These are phyloP conservation scores for Blastobotrys muscicola DNA, from an alignment of 805 yeast genomes.

Conservation along the genomic window DNA sequence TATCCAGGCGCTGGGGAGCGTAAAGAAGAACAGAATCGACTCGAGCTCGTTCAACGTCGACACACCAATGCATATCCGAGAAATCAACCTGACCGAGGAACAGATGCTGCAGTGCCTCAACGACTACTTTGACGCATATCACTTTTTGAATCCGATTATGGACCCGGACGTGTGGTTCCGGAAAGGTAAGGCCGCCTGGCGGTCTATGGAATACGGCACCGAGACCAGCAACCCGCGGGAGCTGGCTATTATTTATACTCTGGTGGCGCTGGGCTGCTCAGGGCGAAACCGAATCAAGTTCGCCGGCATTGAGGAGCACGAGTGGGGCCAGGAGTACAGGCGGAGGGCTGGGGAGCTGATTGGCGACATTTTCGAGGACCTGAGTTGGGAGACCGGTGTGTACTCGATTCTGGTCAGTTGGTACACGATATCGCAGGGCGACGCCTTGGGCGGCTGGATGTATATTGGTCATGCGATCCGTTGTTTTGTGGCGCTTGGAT, in stretches of 20 bases:
- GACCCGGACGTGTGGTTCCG: constrained; percentile 12
- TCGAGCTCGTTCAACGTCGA: too few species aligned
- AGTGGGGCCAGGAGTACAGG: constrained; percentile 13
- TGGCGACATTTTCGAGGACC: constrained; percentile 9
- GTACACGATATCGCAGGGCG: constrained; percentile 7
- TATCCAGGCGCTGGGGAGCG: too few species aligned
- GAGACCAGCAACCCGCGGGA: background rate
- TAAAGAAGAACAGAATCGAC: too few species aligned
- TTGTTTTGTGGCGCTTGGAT: constrained; percentile 6
- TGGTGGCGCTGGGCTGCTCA: constrained; percentile 9
- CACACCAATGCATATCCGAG: constrained; percentile 3
- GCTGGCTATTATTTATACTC: constrained; percentile 8
- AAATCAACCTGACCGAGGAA: constrained; percentile 12
- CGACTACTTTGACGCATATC: constrained; percentile 6
- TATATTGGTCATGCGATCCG: constrained; percentile 6
- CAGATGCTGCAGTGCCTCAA: constrained; percentile 13
- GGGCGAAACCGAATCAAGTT: constrained; percentile 4
- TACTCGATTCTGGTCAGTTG: constrained; percentile 8
- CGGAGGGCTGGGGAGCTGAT: constrained; percentile 7
- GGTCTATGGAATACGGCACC: constrained; percentile 9
- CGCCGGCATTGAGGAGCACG: constrained; percentile 8
- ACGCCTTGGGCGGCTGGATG: constrained; percentile 7
- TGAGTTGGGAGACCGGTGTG: constrained; percentile 5
- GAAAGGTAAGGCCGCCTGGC: constrained; percentile 12
- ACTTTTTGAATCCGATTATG: constrained; percentile 7